Conservation (phyloP, 495 filamentous ascomycete genomes). For the Xylaria palmicola region DNA sequence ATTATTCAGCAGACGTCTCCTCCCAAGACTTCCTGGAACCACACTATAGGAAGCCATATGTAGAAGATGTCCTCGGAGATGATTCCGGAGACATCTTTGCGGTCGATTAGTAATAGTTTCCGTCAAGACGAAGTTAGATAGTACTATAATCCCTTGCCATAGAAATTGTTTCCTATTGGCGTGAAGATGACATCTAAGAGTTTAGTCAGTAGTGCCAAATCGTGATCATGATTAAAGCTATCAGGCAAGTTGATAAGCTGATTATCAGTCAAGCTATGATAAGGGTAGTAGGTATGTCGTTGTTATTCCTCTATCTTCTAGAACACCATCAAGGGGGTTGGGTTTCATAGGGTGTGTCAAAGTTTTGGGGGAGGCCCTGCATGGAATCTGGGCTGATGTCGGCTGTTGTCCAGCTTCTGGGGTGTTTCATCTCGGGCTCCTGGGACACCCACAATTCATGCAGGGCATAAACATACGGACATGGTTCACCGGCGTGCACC, state of each 20-base stretch:
- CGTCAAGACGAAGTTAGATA: neutral
- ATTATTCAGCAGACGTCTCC: neutral
- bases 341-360: constrained; percentile 5
- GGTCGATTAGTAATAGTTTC: neutral
- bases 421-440: constrained; percentile 24
- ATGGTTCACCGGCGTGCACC: constrained; percentile 14
- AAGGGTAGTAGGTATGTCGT: neutral
- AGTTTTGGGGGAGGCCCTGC: neutral
- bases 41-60: constrained; percentile 23
- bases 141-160: neutral
- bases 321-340: neutral
- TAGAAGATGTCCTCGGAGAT: constrained; percentile 19
- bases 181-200: neutral
- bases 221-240: no score
- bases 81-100: neutral
- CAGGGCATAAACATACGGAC: constrained; percentile 22
- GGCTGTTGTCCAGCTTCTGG: constrained; percentile 29
- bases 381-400: constrained; percentile 28
- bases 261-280: neutral
- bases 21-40: neutral
- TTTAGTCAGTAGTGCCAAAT: neutral
- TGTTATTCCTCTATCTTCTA: neutral
- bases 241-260: no score
- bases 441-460: constrained; percentile 10
- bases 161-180: neutral